Evolutionary conservation across 177 flowering plant genomes (phyloP).

Genomic region (Telopea speciosissima): DNA sequence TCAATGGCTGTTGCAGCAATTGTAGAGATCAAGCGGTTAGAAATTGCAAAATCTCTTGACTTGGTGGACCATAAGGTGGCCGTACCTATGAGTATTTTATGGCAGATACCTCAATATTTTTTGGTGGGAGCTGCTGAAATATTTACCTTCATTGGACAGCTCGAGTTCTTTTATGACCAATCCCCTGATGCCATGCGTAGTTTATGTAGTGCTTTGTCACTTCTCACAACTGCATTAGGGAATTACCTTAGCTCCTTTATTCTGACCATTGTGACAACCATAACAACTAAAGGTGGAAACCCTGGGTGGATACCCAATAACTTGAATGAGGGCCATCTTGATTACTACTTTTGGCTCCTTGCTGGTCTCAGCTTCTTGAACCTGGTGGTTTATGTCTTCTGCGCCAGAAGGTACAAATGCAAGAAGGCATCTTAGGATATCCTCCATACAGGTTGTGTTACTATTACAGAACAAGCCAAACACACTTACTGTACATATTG

Average conservation of each 20-base stretch:
- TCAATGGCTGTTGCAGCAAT: constrained; percentile 76
- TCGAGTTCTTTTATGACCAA: constrained; percentile 91
- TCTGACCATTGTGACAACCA: constrained; percentile 50
- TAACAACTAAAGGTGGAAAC: constrained; percentile 52
- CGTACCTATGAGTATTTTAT: constrained; percentile 62
- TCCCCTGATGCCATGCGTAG: constrained; percentile 91
- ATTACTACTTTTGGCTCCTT: constrained; percentile 80
- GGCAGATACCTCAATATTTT: constrained; percentile 88
- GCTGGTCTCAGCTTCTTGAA: constrained; percentile 70
- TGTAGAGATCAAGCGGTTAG: constrained; percentile 61
- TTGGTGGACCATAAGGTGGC: constrained; percentile 37
- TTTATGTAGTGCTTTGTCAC: constrained; percentile 66
- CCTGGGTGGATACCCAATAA: constrained; percentile 81
- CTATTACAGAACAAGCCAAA: no score
- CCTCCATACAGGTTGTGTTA: not conserved
- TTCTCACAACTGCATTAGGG: constrained; percentile 60
- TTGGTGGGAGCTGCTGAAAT: constrained; percentile 80
- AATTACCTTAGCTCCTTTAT: constrained; percentile 73
- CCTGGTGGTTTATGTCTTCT: constrained; percentile 47
- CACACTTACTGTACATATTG: no score
- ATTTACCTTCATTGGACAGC: constrained; percentile 77
- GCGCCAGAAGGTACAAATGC: constrained; percentile 48
- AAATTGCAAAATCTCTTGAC: constrained; percentile 46
- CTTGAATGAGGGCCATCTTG: constrained; percentile 78
- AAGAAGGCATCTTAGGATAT: constrained; percentile 48